Evolutionary conservation across 768 basidiomycete species (phyloP).

Genomic region (Galerina sulciceps): DNA sequence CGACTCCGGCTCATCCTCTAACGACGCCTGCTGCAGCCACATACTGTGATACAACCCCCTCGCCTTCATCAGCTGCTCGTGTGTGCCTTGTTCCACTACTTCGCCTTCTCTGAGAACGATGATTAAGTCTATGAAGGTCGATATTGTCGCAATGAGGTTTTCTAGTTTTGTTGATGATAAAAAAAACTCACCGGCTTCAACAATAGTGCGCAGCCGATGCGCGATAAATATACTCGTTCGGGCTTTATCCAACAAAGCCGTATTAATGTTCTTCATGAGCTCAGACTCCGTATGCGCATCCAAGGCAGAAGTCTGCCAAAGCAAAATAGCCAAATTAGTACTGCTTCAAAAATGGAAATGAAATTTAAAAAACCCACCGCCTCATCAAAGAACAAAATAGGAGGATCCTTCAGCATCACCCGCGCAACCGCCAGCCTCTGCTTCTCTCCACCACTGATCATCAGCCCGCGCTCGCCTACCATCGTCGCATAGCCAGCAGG

Average conservation of each 20-base stretch:
- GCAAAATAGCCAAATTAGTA: neutral
- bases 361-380: slow-evolving; percentile 70
- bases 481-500: slow-evolving; percentile 89
- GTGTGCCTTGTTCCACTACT: slow-evolving; percentile 93
- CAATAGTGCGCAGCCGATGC: slow-evolving; percentile 86
- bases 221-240: slow-evolving; percentile 98
- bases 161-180: neutral
- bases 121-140: slow-evolving; percentile 68
- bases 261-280: slow-evolving; percentile 93
- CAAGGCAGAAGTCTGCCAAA: slow-evolving; percentile 84
- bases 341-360: slow-evolving; percentile 1
- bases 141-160: neutral
- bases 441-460: slow-evolving; percentile 99
- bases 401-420: slow-evolving; percentile 91
- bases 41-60: slow-evolving; percentile 79
- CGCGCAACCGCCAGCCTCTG: slow-evolving; percentile 95
- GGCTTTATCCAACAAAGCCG: slow-evolving; percentile 70
- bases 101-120: slow-evolving; percentile 91
- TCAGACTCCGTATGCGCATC: slow-evolving; percentile 96
- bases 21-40: slow-evolving; percentile 78
- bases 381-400: slow-evolving; percentile 97
- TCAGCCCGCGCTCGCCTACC: slow-evolving; percentile 95
- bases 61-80: slow-evolving; percentile 77
- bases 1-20: slow-evolving; percentile 27
- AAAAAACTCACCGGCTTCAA: slow-evolving; percentile 74